phyloP scores from a whole-genome alignment of 768 basidiomycete species.

The Kwoniella bestiolae region DNA sequence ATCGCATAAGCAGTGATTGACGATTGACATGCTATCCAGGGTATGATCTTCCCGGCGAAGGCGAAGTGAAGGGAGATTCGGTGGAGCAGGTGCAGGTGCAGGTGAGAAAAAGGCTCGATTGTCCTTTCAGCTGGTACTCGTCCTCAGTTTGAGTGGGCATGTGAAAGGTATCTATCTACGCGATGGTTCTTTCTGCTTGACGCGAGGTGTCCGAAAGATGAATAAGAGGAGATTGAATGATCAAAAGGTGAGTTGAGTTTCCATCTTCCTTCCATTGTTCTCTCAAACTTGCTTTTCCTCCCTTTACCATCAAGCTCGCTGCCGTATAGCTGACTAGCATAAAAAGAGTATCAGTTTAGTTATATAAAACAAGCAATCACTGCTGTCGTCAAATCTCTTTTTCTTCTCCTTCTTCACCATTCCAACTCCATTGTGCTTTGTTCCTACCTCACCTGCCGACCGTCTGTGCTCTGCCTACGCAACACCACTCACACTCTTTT shows the following conservation, averaged over 20 bases:
- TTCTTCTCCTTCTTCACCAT: neutral
- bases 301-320: neutral
- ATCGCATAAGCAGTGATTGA: neutral
- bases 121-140: neutral
- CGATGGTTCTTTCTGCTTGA: constrained; percentile 6
- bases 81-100: neutral
- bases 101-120: constrained; percentile 1
- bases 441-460: neutral
- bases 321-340: neutral
- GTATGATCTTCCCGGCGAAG: neutral
- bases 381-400: neutral
- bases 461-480: constrained; percentile 10
- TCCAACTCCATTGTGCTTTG: constrained; percentile 2
- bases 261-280: constrained; percentile 3
- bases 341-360: no score
- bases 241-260: neutral
- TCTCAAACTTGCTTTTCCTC: constrained; percentile 1
- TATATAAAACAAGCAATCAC: no score
- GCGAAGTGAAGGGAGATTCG: neutral
- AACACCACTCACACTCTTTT: constrained; percentile 17
- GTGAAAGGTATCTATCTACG: constrained; percentile 1
- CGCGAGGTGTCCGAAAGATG: neutral
- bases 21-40: constrained; percentile 13
- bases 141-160: neutral
- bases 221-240: no score